Evolutionary conservation across 192 early-diverging fungal species (phyloP).

Genomic region (Coemansia sp.): DNA sequence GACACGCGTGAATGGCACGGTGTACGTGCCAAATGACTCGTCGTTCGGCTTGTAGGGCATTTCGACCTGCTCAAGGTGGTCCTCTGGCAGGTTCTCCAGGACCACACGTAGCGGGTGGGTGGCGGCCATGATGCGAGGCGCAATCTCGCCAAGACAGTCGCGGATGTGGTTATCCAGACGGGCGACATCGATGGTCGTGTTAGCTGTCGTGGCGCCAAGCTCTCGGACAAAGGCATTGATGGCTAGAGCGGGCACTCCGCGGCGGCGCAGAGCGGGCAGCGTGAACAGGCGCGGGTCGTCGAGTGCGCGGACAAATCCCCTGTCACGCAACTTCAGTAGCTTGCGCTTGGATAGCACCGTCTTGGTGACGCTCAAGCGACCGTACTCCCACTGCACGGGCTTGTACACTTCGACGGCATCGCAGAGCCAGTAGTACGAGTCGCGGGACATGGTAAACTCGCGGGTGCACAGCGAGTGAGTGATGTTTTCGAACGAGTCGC

Average conservation of each 20-base stretch:
- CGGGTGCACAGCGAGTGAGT: slow-evolving; percentile 98
- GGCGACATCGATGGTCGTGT: slow-evolving; percentile 79
- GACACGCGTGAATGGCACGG: slow-evolving; percentile 86
- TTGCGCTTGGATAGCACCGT: slow-evolving; percentile 98
- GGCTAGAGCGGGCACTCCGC: slow-evolving; percentile 96
- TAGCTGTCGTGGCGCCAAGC: slow-evolving; percentile 81
- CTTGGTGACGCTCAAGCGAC: slow-evolving; percentile 91
- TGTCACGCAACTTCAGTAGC: slow-evolving; percentile 88
- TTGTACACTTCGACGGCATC: slow-evolving; percentile 99
- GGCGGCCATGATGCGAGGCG: slow-evolving; percentile 93
- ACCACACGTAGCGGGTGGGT: slow-evolving; percentile 89
- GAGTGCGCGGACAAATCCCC: slow-evolving; percentile 79
- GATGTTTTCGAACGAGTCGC: slow-evolving; percentile 99
- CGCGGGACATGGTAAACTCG: slow-evolving; percentile 92
- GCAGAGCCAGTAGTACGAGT: slow-evolving; percentile 99
- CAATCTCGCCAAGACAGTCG: slow-evolving; percentile 89
- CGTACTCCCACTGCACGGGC: slow-evolving; percentile 99
- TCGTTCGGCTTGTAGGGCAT: slow-evolving; percentile 93
- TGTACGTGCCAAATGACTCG: slow-evolving; percentile 81
- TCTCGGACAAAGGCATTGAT: slow-evolving; percentile 98
- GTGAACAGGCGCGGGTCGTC: slow-evolving; percentile 99
- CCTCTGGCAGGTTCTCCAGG: slow-evolving; percentile 87
- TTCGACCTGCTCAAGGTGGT: slow-evolving; percentile 76
- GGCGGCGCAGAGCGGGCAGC: slow-evolving; percentile 92
- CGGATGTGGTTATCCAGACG: slow-evolving; percentile 96